Conservation (phyloP, 164 flowering plant species). For the Umbellularia californica region DNA sequence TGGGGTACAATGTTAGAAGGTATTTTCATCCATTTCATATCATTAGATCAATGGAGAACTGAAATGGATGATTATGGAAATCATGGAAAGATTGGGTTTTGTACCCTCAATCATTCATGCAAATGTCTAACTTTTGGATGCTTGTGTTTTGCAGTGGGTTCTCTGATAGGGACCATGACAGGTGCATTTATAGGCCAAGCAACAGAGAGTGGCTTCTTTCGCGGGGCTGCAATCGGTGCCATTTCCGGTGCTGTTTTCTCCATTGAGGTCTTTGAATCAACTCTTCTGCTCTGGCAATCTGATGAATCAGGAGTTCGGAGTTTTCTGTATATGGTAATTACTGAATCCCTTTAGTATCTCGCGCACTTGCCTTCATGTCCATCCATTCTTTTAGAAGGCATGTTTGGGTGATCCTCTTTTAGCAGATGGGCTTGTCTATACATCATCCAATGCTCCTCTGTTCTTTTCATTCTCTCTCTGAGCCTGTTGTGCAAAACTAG, state of each 20-base stretch:
- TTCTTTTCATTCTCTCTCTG: too few species aligned
- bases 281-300: conserved; percentile 70
- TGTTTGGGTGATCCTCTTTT: too few species aligned
- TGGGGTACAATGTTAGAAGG: not conserved
- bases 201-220: conserved; percentile 78
- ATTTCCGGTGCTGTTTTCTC: conserved; percentile 96
- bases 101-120: not conserved
- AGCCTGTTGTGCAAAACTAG: too few species aligned
- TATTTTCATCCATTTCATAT: not conserved
- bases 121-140: not conserved
- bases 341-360: too few species aligned
- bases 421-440: too few species aligned
- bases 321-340: conserved; percentile 62
- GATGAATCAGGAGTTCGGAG: conserved; percentile 77
- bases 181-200: conserved; percentile 90
- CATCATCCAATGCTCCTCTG: too few species aligned
- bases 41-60: not conserved
- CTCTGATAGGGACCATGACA: conserved; percentile 71
- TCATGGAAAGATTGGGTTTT: not conserved
- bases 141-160: conserved; percentile 53
- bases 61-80: not conserved
- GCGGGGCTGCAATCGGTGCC: conserved; percentile 87
- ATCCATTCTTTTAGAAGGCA: too few species aligned
- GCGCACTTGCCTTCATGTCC: too few species aligned
- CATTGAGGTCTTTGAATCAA: conserved; percentile 80